Evolutionary conservation across 2,329 filamentous ascomycete species (phyloP), one percentile per base, ranked within the genome.

Genomic region (Coniochaeta prunicola): DNA sequence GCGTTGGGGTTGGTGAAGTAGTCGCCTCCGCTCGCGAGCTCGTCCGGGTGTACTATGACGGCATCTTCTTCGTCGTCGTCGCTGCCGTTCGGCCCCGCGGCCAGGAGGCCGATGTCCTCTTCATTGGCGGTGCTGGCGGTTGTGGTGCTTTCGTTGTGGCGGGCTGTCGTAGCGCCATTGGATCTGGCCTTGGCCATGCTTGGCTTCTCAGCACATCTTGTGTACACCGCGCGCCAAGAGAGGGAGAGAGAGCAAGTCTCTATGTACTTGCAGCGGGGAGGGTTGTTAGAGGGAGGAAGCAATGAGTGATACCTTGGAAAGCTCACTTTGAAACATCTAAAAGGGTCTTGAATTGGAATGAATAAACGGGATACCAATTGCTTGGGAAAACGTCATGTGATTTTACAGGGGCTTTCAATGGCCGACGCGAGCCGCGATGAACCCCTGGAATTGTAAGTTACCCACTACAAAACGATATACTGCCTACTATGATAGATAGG

Each of bases 141-240:
- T 42, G 7, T 19, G 40, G 17, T 45, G 21, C 17, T 21, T 33
- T 58, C 55, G 50, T 50, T 53, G 57, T 59, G 36, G 42, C 53
- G 60, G 53, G 57, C 61, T 59, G 58, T 33, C 33, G 59, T 45
- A 58, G 61, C 62, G 64, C 64, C 64, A 61, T 69, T 64, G 58
- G 64, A 64, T 66, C 60, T 67, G 65, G 67, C 66, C 64, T 63
- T 65, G 65, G 67, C 65, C 68, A 66, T 68, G 57, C 50, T 56
- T 45, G 42, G 59, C 62, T 63, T 57, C 65, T 65, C 63, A 64
- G 65, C 59, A 63, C 68, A 69, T 69, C 58, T 66, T 63, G 57
- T 59, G 59, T 26, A 30, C 24, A n/a, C 2, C 24, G 45, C 3
- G 6, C 24, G 45, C 45, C 13, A 30, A 50, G 45, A 50, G 40